Conservation (phyloP, 2,329 filamentous ascomycete genomes). For the Fusarium sp. region DNA sequence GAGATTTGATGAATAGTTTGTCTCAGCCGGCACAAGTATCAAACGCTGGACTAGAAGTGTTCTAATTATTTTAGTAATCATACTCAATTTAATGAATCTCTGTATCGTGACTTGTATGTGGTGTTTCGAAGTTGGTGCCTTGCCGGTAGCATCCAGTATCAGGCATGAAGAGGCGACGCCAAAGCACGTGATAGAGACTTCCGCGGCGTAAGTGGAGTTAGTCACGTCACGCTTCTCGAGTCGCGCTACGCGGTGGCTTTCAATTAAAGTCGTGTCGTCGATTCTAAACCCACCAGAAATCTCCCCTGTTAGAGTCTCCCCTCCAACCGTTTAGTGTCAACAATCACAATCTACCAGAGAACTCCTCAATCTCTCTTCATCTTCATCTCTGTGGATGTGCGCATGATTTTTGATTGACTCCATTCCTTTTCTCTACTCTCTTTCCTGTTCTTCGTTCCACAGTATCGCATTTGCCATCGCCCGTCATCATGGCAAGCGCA, state of each 20-base stretch:
- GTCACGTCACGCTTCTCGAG: constrained; percentile 53
- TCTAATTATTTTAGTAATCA: too few relatives aligned
- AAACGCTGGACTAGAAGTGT: not conserved
- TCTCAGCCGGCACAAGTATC: not conserved
- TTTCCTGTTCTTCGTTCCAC: constrained; percentile 7
- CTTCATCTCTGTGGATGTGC: constrained; percentile 28
- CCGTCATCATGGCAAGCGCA: constrained; percentile 59
- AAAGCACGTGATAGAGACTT: constrained; percentile 46
- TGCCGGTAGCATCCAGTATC: not conserved
- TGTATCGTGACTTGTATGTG: not conserved
- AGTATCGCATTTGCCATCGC: constrained; percentile 26
- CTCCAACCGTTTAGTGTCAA: constrained; percentile 31
- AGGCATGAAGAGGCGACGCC: constrained; percentile 26
- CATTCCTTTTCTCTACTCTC: not conserved
- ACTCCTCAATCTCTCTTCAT: constrained; percentile 8
- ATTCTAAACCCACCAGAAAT: constrained; percentile 31
- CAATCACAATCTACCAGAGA: constrained; percentile 28
- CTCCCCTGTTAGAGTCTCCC: constrained; percentile 29
- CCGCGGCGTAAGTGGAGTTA: constrained; percentile 40
- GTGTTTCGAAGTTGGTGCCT: not conserved
- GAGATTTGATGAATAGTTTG: not conserved
- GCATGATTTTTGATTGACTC: not conserved
- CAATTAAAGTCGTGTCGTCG: constrained; percentile 48
- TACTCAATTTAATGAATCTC: not conserved
- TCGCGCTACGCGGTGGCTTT: constrained; percentile 49